Evolutionary conservation across 2,329 filamentous ascomycete genomes (phyloP).

Genomic region (Penicillium sp.): DNA sequence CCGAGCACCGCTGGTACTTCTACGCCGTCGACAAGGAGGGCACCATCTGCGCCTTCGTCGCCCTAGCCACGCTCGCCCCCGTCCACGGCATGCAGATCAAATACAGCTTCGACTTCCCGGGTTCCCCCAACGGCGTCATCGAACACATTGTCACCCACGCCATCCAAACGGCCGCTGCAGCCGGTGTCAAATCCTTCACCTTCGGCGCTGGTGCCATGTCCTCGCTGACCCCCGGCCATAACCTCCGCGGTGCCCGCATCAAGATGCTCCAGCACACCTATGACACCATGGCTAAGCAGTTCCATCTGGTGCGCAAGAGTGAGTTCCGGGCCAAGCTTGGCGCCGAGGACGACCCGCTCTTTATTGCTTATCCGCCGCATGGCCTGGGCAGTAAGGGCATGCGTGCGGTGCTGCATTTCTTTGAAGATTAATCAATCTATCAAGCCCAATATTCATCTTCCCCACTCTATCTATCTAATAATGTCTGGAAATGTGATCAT

Average conservation of each 20-base stretch:
- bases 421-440: slow-evolving; percentile 64
- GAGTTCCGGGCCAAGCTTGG: slow-evolving; percentile 90
- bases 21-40: slow-evolving; percentile 66
- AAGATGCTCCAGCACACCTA: slow-evolving; percentile 77
- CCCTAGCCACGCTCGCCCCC: slow-evolving; percentile 71
- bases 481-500: too few species aligned
- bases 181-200: slow-evolving; percentile 61
- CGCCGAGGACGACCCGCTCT: slow-evolving; percentile 71
- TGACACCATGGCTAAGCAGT: slow-evolving; percentile 67
- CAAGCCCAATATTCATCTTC: too few species aligned
- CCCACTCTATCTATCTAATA: too few species aligned
- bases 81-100: slow-evolving; percentile 87
- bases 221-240: slow-evolving; percentile 67
- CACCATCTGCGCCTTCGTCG: slow-evolving; percentile 66
- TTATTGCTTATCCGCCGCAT: slow-evolving; percentile 80
- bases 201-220: slow-evolving; percentile 76
- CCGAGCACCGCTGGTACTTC: slow-evolving; percentile 75
- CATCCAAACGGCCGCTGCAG: slow-evolving; percentile 52
- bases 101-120: slow-evolving; percentile 89
- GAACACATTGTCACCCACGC: slow-evolving; percentile 70
- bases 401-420: slow-evolving; percentile 80
- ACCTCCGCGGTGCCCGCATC: slow-evolving; percentile 69
- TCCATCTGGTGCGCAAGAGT: slow-evolving; percentile 72
- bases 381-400: slow-evolving; percentile 74
- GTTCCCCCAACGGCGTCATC: slow-evolving; percentile 74